Percentiles rank a stretch among this genome's conserved stretches.
These are phyloP conservation scores for Yamadazyma dendronema DNA, from an alignment of 1,139 yeast species.

Conservation along the genomic window DNA sequence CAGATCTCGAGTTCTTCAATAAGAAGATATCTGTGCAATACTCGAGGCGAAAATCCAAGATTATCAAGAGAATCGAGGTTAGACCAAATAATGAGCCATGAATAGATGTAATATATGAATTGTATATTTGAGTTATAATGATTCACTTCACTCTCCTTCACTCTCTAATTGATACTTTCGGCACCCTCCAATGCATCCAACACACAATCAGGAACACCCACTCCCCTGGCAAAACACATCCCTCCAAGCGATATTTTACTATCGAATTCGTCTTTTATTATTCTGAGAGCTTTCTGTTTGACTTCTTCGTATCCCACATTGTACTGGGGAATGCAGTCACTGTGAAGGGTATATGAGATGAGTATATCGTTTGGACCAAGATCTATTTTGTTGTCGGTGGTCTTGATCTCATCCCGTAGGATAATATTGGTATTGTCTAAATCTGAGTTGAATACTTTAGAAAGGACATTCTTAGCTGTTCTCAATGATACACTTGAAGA, in stretches of 20 bases:
- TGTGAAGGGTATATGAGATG: slow-evolving; percentile 34
- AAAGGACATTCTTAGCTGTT: slow-evolving; percentile 47
- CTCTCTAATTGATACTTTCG: neutral
- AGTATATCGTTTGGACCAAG: slow-evolving; percentile 32
- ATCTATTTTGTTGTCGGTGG: slow-evolving; percentile 20
- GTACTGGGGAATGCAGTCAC: slow-evolving; percentile 80
- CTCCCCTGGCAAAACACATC: slow-evolving; percentile 76
- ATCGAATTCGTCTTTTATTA: slow-evolving; percentile 6
- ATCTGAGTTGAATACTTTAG: slow-evolving; percentile 49
- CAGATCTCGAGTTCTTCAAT: slow-evolving; percentile 53
- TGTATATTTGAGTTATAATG: no score
- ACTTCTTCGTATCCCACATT: slow-evolving; percentile 66
- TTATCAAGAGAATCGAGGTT: slow-evolving; percentile 8
- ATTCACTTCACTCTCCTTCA: no score
- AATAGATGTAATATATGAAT: neutral
- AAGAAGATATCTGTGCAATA: slow-evolving; percentile 37
- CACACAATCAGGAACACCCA: slow-evolving; percentile 90
- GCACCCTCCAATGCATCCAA: slow-evolving; percentile 63
- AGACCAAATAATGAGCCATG: neutral
- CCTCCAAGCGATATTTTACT: slow-evolving; percentile 67
- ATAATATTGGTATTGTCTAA: slow-evolving; percentile 31
- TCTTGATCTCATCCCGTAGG: slow-evolving; percentile 25
- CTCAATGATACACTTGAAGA: slow-evolving; percentile 41
- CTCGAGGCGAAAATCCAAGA: slow-evolving; percentile 9
- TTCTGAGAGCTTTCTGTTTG: slow-evolving; percentile 30